Evolutionary conservation across 2,329 filamentous ascomycete species (phyloP).

Genomic region (Sclerotinia sclerotiorum): DNA sequence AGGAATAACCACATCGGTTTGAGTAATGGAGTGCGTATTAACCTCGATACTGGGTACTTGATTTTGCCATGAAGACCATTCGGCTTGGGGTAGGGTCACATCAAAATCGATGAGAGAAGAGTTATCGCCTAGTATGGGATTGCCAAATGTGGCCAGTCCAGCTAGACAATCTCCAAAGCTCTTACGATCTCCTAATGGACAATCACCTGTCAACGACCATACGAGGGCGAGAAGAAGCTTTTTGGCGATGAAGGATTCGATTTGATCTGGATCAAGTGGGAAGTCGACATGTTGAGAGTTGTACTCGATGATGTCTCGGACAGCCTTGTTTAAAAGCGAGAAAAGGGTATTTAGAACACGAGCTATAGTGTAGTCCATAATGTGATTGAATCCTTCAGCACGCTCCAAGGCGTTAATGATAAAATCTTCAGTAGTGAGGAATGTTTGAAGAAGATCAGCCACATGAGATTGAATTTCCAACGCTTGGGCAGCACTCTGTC

Average conservation of each 20-base stretch:
- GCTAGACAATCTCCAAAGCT: conserved; percentile 82
- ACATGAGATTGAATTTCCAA: conserved; percentile 76
- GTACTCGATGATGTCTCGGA: conserved; percentile 90
- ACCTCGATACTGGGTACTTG: conserved; percentile 94
- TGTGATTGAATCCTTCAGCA: conserved; percentile 80
- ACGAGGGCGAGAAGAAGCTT: conserved; percentile 90
- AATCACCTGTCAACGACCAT: conserved; percentile 96
- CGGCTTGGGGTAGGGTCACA: conserved; percentile 78
- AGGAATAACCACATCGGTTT: conserved; percentile 97
- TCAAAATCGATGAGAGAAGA: conserved; percentile 96
- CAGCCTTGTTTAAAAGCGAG: conserved; percentile 91
- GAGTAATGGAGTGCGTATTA: conserved; percentile 96
- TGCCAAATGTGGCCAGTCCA: conserved; percentile 79
- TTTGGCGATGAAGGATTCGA: conserved; percentile 87
- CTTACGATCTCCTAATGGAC: conserved; percentile 83
- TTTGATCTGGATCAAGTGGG: conserved; percentile 82
- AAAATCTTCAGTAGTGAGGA: conserved; percentile 77
- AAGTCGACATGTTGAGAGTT: conserved; percentile 94
- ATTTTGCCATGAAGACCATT: conserved; percentile 92
- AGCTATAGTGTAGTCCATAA: conserved; percentile 96
- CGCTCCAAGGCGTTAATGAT: conserved; percentile 74
- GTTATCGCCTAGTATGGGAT: conserved; percentile 73
- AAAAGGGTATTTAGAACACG: conserved; percentile 91
- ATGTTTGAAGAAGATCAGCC: conserved; percentile 73
- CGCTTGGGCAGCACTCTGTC: conserved; percentile 74